A percentile compares a stretch with the other conserved stretches of the same genome.
Conservation (phyloP, 768 basidiomycete species). For the Mrakia blollopis region DNA sequence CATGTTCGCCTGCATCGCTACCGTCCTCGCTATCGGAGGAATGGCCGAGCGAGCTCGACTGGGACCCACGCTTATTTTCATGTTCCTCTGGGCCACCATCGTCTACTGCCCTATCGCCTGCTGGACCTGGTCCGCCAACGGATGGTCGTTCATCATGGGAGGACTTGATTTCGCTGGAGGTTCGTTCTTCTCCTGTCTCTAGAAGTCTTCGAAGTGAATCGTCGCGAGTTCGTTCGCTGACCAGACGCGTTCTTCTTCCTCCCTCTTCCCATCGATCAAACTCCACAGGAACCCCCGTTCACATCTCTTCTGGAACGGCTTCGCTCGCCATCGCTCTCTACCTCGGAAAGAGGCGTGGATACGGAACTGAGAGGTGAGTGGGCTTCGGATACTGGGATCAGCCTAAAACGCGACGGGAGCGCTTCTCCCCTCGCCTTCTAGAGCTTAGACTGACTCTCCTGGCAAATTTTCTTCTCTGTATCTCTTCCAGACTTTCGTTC, state of each 20-base stretch:
- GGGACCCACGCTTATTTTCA: constrained; percentile 67
- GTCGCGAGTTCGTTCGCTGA: background rate
- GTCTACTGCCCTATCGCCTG: constrained; percentile 75
- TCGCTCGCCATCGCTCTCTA: constrained; percentile 70
- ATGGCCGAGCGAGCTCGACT: constrained; percentile 82
- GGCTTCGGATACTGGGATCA: background rate
- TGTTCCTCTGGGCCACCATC: constrained; percentile 77
- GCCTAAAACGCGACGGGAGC: no score
- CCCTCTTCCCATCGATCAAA: background rate
- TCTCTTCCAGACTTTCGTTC: constrained; percentile 59
- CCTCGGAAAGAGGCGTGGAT: constrained; percentile 85
- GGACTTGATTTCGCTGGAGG: constrained; percentile 33
- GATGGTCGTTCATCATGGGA: constrained; percentile 71
- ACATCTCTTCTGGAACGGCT: constrained; percentile 91
- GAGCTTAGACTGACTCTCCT: background rate
- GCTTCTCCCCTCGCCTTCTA: no score
- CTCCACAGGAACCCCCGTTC: constrained; percentile 50
- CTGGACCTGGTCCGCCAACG: constrained; percentile 68
- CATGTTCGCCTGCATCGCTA: constrained; percentile 38
- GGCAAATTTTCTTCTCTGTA: background rate
- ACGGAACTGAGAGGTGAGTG: constrained; percentile 63
- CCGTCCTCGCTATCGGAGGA: constrained; percentile 45
- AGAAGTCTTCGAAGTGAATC: background rate
- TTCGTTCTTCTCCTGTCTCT: background rate
- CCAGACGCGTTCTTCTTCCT: background rate